Percentiles rank a stretch among this genome's conserved stretches.
Conservation (phyloP, 805 yeast genomes). For the Isabelozyma rhagii region DNA sequence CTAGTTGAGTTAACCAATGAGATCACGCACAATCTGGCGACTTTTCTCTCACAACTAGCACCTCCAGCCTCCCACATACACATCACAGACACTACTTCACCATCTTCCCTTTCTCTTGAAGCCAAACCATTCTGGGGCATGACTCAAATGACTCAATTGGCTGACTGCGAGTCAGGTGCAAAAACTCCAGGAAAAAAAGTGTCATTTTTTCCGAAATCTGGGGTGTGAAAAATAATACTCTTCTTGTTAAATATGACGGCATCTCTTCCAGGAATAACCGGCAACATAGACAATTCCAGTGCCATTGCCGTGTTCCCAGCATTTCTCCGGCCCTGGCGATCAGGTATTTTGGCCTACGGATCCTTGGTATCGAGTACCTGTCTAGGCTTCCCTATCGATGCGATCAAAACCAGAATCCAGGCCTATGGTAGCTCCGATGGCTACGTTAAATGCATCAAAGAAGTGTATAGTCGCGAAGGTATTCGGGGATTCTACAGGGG, state of each 20-base stretch:
- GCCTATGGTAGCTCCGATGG: conserved; percentile 54
- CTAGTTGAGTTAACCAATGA: too few relatives aligned
- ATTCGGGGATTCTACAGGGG: conserved; percentile 65
- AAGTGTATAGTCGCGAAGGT: conserved; percentile 57
- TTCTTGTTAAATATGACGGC: neutral
- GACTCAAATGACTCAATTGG: neutral
- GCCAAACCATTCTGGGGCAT: too few relatives aligned
- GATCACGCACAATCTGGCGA: too few relatives aligned
- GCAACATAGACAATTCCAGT: conserved; percentile 9
- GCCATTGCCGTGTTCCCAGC: conserved; percentile 36
- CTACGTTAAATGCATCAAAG: conserved; percentile 47
- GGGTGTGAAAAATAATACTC: neutral
- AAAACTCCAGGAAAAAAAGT: neutral
- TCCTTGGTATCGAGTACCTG: conserved; percentile 56
- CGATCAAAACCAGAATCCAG: conserved; percentile 74
- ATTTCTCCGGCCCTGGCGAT: conserved; percentile 43
- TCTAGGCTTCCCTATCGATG: conserved; percentile 71
- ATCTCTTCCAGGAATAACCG: neutral
- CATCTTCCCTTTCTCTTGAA: neutral
- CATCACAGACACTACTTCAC: too few relatives aligned
- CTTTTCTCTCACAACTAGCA: too few relatives aligned
- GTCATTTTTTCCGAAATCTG: neutral
- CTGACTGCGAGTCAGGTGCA: neutral
- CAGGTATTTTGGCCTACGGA: conserved; percentile 53
- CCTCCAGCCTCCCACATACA: too few relatives aligned